A percentile compares a stretch with the other conserved stretches of the same genome.
Conservation (phyloP, 352 stramenopile genomes). For the Phytophthora pisi region DNA sequence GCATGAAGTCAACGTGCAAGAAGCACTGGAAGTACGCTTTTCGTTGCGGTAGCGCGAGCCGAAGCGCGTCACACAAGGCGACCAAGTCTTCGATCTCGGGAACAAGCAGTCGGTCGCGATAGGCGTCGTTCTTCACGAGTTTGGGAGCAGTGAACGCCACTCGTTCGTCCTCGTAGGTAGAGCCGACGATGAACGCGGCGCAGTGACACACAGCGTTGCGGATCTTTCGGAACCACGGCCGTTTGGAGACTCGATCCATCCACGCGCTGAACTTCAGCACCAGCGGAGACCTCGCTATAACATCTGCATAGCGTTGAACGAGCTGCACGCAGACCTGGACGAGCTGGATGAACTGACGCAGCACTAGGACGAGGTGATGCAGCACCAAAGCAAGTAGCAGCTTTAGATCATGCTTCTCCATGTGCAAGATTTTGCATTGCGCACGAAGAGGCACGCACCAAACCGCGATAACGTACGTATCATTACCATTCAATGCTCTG, state of each 20-base stretch:
- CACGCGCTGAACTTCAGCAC: conserved; percentile 6
- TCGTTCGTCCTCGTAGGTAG: conserved; percentile 51
- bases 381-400: conserved; percentile 14
- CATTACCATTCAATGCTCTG: neutral
- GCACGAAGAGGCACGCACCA: conserved; percentile 14
- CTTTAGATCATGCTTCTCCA: conserved; percentile 23
- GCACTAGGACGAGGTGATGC: conserved; percentile 5
- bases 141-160: conserved; percentile 46
- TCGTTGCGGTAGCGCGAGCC: conserved; percentile 53
- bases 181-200: conserved; percentile 49
- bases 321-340: conserved; percentile 3
- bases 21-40: conserved; percentile 74
- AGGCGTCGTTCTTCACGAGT: conserved; percentile 68
- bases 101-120: conserved; percentile 65
- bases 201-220: conserved; percentile 29
- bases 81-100: conserved; percentile 67
- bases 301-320: conserved; percentile 1
- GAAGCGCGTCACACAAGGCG: conserved; percentile 56
- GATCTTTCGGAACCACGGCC: conserved; percentile 28
- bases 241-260: conserved; percentile 8
- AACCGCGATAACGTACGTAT: neutral
- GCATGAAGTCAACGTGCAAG: conserved; percentile 62
- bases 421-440: conserved; percentile 20
- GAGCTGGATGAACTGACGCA: conserved; percentile 7
- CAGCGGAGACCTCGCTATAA: conserved; percentile 10